Conservation (phyloP, 495 filamentous ascomycete genomes). For the Lasiosphaeriaceae sp. region DNA sequence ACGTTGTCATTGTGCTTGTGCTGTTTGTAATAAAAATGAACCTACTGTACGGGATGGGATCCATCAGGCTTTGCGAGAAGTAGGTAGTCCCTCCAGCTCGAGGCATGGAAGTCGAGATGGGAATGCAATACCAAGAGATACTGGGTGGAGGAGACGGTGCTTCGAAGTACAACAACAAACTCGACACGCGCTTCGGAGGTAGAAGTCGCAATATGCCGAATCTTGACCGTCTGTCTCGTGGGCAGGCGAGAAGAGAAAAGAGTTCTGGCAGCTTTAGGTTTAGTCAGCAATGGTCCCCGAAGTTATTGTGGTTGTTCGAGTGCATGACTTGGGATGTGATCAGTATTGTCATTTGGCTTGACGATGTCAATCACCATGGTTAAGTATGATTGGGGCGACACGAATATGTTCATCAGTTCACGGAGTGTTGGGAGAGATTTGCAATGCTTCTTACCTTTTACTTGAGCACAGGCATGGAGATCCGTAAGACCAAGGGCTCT, state of each 20-base stretch:
- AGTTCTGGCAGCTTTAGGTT: slow-evolving; percentile 12
- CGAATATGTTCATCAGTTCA: slow-evolving; percentile 70
- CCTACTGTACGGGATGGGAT: slow-evolving; percentile 15
- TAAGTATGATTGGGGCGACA: slow-evolving; percentile 94
- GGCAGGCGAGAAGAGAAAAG: neutral
- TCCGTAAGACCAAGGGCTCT: neutral
- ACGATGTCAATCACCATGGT: slow-evolving; percentile 83
- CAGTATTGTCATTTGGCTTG: slow-evolving; percentile 89
- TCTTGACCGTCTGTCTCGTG: too few relatives aligned
- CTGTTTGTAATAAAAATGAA: slow-evolving; percentile 17
- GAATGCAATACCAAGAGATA: too few relatives aligned
- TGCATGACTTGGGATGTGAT: slow-evolving; percentile 30
- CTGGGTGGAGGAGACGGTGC: too few relatives aligned
- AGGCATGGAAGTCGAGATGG: too few relatives aligned
- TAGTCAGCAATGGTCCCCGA: neutral
- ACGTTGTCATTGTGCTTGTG: slow-evolving; percentile 9
- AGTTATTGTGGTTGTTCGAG: neutral
- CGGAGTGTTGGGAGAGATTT: slow-evolving; percentile 10
- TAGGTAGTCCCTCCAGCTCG: too few relatives aligned
- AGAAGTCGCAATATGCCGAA: too few relatives aligned
- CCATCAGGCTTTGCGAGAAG: too few relatives aligned
- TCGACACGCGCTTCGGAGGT: too few relatives aligned
- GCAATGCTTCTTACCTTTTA: slow-evolving; percentile 26
- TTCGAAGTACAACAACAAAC: too few relatives aligned
- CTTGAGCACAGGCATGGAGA: neutral